Base-by-base conservation (phyloP, 331 rosid genomes). In the Arachis monticola region DNA sequence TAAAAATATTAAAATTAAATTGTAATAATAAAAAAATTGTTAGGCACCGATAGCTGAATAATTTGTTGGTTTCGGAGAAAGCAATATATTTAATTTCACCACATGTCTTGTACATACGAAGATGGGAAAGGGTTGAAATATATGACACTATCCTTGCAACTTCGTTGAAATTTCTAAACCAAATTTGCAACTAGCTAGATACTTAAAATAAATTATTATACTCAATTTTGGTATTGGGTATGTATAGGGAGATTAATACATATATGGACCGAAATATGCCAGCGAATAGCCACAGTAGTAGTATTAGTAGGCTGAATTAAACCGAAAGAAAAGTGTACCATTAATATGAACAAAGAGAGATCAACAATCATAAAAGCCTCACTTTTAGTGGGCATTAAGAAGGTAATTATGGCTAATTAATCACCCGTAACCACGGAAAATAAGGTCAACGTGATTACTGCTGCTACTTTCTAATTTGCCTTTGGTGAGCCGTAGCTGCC, bases 91-190 rank as follows among this genome's bases (percentile, higher is more conserved):
- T 64, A 70, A 71, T 77, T 50, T 73, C 51, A 68, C 68, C 62
- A 69, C 57, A 72, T 77, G 77, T 80, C 58, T 67, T 67, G 59
- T 78, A 70, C 58, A 8, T 8, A 61, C 57, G 82, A 80, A 56
- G 77, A 82, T 63, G 75, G 85, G 32, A 67, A 66, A 35, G 14
- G 80, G 77, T 45, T 52, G 73, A 73, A 73, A 70, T 79, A 55
- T 45, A 35, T 73, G 81, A 79, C 84, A 82, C 73, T 35, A 44
- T 72, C 62, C 58, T 72, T 46, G 84, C 79, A 86, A 8, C 80
- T 81, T 84, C 90, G 80, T 48, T 81, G 88, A 87, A 81, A 40
- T 74, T 87, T 84, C 90, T 45, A 72, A 22, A 57, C 68, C 51
- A 61, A 62, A 30, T 70, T 79, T 70, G 73, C 53, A 47, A 66